Conservation (phyloP, 495 filamentous ascomycete species). For the Lasiosphaeria miniovina region DNA sequence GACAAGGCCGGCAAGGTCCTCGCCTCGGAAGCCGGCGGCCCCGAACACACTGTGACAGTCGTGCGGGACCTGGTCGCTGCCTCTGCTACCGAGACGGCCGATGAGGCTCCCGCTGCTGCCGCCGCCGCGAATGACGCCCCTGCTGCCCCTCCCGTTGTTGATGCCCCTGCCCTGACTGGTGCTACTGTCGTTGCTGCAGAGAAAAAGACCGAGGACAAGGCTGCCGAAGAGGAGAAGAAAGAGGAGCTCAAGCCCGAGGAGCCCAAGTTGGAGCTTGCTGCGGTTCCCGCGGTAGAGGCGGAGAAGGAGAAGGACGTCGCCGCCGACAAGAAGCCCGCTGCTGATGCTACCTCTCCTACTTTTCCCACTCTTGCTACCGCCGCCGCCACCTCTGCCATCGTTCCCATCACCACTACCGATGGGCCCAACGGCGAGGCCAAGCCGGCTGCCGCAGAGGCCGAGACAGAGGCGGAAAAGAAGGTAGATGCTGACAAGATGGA, state of each 20-base stretch:
- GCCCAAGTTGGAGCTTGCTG: slow-evolving; percentile 4
- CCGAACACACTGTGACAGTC: slow-evolving; percentile 55
- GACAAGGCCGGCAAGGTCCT: slow-evolving; percentile 72
- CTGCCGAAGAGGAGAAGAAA: slow-evolving; percentile 7
- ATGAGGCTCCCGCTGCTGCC: neutral
- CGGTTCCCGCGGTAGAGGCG: slow-evolving; percentile 18
- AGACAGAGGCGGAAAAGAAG: too few relatives aligned
- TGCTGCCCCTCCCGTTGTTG: neutral
- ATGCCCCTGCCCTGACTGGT: slow-evolving; percentile 3
- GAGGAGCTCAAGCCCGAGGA: slow-evolving; percentile 11
- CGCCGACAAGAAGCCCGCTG: too few relatives aligned
- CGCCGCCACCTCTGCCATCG: too few relatives aligned
- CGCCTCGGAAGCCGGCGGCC: slow-evolving; percentile 57
- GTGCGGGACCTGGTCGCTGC: slow-evolving; percentile 50
- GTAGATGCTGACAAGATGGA: too few relatives aligned
- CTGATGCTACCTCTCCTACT: too few relatives aligned
- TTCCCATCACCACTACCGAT: too few relatives aligned
- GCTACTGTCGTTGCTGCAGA: neutral
- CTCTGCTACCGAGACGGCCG: slow-evolving; percentile 17
- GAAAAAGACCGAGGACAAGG: slow-evolving; percentile 1
- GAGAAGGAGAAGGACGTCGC: slow-evolving; percentile 15
- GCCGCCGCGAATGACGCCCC: too few relatives aligned
- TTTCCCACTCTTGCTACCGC: too few relatives aligned
- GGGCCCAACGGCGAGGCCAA: too few relatives aligned
- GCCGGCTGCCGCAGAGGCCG: too few relatives aligned